Conservation (phyloP, 2,329 filamentous ascomycete genomes). For the Calonectria hongkongensis region DNA sequence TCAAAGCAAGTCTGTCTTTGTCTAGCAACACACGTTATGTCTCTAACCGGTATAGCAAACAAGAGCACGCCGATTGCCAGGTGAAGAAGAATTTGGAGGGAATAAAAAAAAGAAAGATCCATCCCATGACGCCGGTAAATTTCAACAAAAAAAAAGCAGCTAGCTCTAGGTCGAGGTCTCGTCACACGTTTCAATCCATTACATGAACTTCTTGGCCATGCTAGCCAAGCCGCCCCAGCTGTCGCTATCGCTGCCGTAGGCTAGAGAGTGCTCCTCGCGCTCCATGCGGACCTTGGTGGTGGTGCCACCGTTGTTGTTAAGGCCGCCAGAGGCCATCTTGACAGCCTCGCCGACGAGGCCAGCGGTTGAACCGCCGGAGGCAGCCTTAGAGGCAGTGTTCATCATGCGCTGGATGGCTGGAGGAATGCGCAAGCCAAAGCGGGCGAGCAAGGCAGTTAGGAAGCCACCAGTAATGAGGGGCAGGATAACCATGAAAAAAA, state of each 20-base stretch:
- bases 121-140: slow-evolving; percentile 49
- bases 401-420: slow-evolving; percentile 75
- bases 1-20: neutral
- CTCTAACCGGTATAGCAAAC: neutral
- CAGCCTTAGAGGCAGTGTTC: slow-evolving; percentile 70
- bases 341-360: slow-evolving; percentile 74
- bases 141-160: slow-evolving; percentile 24
- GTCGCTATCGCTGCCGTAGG: slow-evolving; percentile 56
- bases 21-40: slow-evolving; percentile 12
- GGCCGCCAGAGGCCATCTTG: slow-evolving; percentile 68
- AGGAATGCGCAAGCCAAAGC: slow-evolving; percentile 87
- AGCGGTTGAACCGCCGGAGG: slow-evolving; percentile 64
- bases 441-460: slow-evolving; percentile 83
- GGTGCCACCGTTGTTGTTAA: slow-evolving; percentile 52
- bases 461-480: slow-evolving; percentile 90
- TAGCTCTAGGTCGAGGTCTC: slow-evolving; percentile 36
- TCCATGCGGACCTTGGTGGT: slow-evolving; percentile 56
- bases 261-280: slow-evolving; percentile 57
- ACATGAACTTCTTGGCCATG: slow-evolving; percentile 65
- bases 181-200: slow-evolving; percentile 39
- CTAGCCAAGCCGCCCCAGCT: slow-evolving; percentile 61
- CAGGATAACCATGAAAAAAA: slow-evolving; percentile 90
- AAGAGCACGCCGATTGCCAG: slow-evolving; percentile 26
- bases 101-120: slow-evolving; percentile 30
- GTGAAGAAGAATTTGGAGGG: slow-evolving; percentile 36